phyloP scores from a whole-genome alignment of 106 monocot species.

The Ottelia alismoides region DNA sequence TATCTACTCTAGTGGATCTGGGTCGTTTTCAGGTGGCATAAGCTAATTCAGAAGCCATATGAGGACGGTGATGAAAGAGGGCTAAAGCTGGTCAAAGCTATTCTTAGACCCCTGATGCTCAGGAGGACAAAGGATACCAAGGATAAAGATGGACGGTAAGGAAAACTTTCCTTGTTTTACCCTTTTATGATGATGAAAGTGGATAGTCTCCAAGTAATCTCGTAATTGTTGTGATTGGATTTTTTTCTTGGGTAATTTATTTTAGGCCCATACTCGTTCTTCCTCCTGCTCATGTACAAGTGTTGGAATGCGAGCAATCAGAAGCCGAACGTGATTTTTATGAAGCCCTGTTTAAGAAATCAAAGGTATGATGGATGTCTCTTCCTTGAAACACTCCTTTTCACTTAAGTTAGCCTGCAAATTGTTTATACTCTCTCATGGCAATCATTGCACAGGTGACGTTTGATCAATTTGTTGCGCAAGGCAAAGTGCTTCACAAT shows the following conservation, averaged over 20 bases:
- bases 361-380: conserved; percentile 67
- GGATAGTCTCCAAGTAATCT: too few species aligned
- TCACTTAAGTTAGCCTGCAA: too few species aligned
- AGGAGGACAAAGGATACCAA: conserved; percentile 82
- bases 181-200: too few species aligned
- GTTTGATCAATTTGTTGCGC: conserved; percentile 71
- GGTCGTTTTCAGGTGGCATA: conserved; percentile 89
- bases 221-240: neutral
- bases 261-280: conserved; percentile 87
- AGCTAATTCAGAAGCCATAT: conserved; percentile 78
- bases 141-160: conserved; percentile 72
- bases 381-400: too few species aligned
- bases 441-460: too few species aligned
- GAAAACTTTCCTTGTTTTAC: too few species aligned
- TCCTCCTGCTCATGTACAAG: conserved; percentile 44
- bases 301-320: conserved; percentile 63
- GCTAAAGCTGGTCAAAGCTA: conserved; percentile 58
- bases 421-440: too few species aligned
- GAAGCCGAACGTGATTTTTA: conserved; percentile 80
- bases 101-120: conserved; percentile 79
- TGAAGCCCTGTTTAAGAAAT: conserved; percentile 64
- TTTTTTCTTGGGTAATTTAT: neutral
- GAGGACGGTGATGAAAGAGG: conserved; percentile 82
- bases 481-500: conserved; percentile 83
- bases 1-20: too few species aligned